These are phyloP conservation scores for Ophiostoma sp. DNA, from an alignment of 2,329 filamentous ascomycete genomes.

Conservation along the genomic window DNA sequence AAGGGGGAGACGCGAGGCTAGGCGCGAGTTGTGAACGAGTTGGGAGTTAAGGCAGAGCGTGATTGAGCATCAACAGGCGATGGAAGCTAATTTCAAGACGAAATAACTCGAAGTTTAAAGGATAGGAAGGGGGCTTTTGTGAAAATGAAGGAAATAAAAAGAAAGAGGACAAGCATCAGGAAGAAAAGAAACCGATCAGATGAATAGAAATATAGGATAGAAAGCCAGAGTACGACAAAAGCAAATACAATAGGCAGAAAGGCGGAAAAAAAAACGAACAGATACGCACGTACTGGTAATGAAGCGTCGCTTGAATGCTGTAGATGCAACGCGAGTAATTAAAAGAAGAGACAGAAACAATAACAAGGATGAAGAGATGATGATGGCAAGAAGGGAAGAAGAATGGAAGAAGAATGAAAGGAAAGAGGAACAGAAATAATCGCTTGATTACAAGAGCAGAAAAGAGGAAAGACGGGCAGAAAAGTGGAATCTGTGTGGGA, in stretches of 20 bases:
- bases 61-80: neutral
- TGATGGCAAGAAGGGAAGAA: neutral
- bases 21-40: constrained; percentile 1
- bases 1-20: neutral
- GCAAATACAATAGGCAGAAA: neutral
- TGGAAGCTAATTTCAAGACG: neutral
- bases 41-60: neutral
- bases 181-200: neutral
- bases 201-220: neutral
- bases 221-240: neutral
- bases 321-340: constrained; percentile 15
- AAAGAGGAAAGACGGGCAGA: neutral
- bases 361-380: constrained; percentile 3
- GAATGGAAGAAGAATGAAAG: neutral
- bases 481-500: neutral
- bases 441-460: neutral
- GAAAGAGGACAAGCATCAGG: neutral
- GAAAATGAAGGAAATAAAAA: neutral
- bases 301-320: neutral
- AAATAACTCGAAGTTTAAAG: neutral
- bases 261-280: neutral
- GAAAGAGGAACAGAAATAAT: neutral
- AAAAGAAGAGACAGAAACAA: neutral
- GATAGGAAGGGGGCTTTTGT: neutral
- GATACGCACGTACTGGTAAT: constrained; percentile 20